These are phyloP conservation scores for Friedmanniomyces endolithicus DNA, from an alignment of 495 filamentous ascomycete species.

Conservation along the genomic window DNA sequence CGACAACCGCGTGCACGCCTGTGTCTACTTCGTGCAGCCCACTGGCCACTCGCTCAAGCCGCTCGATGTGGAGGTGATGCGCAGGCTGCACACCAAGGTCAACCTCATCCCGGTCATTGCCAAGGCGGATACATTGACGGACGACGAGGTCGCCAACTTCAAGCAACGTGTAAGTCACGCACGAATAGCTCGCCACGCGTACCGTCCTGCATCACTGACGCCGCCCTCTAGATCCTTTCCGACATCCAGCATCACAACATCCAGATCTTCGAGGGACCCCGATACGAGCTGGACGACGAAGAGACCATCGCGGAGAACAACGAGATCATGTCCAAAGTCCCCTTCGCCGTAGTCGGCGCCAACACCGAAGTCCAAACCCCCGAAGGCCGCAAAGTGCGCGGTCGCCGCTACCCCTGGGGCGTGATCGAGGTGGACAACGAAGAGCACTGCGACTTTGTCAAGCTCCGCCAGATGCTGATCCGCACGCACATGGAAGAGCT, in stretches of 20 bases:
- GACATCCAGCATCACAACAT: conserved; percentile 95
- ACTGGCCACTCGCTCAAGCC: conserved; percentile 99
- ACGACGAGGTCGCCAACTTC: conserved; percentile 87
- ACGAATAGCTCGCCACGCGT: conserved; percentile 3
- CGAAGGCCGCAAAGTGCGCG: conserved; percentile 91
- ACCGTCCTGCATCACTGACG: not conserved
- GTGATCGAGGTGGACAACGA: conserved; percentile 99
- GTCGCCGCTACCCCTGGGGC: conserved; percentile 95
- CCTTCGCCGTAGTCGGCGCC: conserved; percentile 94
- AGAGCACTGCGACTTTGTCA: conserved; percentile 99
- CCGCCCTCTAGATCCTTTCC: conserved; percentile 63
- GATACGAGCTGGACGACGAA: conserved; percentile 96
- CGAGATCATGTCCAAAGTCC: conserved; percentile 99
- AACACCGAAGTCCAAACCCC: conserved; percentile 81
- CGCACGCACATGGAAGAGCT: conserved; percentile 99
- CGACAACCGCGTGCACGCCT: conserved; percentile 95
- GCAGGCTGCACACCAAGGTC: conserved; percentile 97
- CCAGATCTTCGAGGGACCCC: conserved; percentile 96
- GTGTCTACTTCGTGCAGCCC: conserved; percentile 98
- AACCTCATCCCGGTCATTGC: conserved; percentile 98
- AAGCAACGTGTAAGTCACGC: conserved; percentile 69
- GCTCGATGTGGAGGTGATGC: conserved; percentile 97
- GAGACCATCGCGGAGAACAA: conserved; percentile 99
- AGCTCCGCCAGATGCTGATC: conserved; percentile 98
- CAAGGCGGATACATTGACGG: conserved; percentile 94